Conservation (phyloP, 306 rosid genomes). For the Malus sylvestris region DNA sequence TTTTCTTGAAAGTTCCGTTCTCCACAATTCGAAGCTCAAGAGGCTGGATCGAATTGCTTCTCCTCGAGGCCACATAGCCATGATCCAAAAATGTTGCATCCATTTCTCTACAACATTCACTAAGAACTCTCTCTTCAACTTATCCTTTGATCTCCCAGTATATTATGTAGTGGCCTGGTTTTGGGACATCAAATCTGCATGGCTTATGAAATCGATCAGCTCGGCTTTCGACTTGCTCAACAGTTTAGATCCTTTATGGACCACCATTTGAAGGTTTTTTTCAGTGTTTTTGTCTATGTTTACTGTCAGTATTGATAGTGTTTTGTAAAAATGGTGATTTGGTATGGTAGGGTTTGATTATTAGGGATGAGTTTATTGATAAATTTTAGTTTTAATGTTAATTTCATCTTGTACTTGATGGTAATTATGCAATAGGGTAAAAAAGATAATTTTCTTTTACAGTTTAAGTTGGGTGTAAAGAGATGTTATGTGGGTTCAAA, state of each 20-base stretch:
- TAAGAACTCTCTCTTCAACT: constrained; percentile 35
- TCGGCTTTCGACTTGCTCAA: constrained; percentile 42
- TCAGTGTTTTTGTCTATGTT: constrained; percentile 39
- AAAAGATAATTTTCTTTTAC: too few species aligned
- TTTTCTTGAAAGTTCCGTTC: constrained; percentile 66
- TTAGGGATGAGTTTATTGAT: too few species aligned
- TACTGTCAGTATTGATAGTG: too few species aligned
- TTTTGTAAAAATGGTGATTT: too few species aligned
- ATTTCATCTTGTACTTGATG: too few species aligned
- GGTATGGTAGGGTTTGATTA: too few species aligned
- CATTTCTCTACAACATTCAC: constrained; percentile 58
- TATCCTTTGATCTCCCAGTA: constrained; percentile 82
- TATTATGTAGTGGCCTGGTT: constrained; percentile 67
- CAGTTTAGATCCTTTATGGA: constrained; percentile 50
- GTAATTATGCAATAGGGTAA: too few species aligned
- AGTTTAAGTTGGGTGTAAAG: too few species aligned
- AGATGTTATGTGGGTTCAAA: too few species aligned
- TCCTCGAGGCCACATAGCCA: constrained; percentile 82
- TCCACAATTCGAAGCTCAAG: constrained; percentile 60
- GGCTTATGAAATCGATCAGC: constrained; percentile 72
- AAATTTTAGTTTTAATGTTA: too few species aligned
- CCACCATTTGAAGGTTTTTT: constrained; percentile 78
- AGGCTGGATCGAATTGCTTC: constrained; percentile 60
- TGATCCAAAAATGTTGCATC: constrained; percentile 65
- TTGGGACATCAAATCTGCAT: constrained; percentile 29